These are phyloP conservation scores for Rhizopus stolonifer DNA, from an alignment of 371 early-diverging fungal species.

Conservation along the genomic window DNA sequence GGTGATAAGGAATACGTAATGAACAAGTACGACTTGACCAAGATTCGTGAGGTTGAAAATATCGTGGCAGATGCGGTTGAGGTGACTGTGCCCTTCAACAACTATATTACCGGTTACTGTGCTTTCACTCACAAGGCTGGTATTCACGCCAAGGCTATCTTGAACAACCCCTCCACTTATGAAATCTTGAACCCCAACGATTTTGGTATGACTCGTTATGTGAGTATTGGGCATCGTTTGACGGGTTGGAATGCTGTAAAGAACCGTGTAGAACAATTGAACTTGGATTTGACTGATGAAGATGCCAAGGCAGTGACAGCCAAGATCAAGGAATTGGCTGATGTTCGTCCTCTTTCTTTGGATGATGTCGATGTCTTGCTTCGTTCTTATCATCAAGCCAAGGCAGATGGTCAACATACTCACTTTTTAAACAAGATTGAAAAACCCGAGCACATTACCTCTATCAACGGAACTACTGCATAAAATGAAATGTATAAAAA, in stretches of 20 bases:
- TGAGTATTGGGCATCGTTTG: constrained; percentile 92
- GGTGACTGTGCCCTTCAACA: constrained; percentile 96
- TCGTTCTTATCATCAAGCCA: constrained; percentile 33
- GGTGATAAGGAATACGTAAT: constrained; percentile 87
- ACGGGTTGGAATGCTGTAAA: constrained; percentile 99
- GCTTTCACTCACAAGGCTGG: constrained; percentile 98
- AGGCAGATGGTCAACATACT: constrained; percentile 22
- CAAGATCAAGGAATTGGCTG: constrained; percentile 92
- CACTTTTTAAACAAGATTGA: constrained; percentile 27
- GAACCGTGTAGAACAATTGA: constrained; percentile 90
- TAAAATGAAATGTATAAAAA: too few relatives aligned
- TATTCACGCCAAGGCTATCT: constrained; percentile 97
- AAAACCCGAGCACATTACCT: constrained; percentile 26
- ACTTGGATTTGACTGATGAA: constrained; percentile 80
- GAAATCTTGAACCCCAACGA: constrained; percentile 96
- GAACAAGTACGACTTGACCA: constrained; percentile 87
- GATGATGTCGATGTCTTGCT: constrained; percentile 81
- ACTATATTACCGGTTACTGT: constrained; percentile 97
- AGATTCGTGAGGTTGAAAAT: constrained; percentile 92
- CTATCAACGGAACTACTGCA: too few relatives aligned
- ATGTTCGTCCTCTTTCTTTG: constrained; percentile 85
- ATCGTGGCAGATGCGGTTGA: constrained; percentile 93
- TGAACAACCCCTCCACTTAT: constrained; percentile 96
- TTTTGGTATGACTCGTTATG: constrained; percentile 97
- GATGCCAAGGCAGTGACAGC: constrained; percentile 90